Conservation (phyloP, 2,329 filamentous ascomycete species). For the Cercospora brassicicola region DNA sequence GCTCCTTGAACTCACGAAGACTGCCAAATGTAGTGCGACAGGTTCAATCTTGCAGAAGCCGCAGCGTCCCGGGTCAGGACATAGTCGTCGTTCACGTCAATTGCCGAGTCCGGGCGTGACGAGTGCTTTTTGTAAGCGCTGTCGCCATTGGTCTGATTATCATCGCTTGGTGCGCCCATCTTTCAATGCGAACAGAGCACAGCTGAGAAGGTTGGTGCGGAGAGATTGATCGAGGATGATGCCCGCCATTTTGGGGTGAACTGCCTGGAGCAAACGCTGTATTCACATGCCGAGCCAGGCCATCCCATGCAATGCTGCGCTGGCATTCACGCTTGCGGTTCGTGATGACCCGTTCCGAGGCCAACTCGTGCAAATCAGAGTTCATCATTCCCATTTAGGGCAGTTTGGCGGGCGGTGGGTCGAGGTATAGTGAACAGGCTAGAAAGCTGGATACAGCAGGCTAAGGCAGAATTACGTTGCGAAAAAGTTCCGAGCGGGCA, state of each 20-base stretch:
- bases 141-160: not conserved
- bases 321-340: constrained; percentile 11
- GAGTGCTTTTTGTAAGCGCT: constrained; percentile 5
- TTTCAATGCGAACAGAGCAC: not conserved
- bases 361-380: constrained; percentile 7
- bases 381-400: not conserved
- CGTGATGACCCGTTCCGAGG: constrained; percentile 6
- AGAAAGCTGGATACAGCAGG: constrained; percentile 5
- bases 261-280: not conserved
- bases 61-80: constrained; percentile 27
- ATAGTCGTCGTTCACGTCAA: constrained; percentile 28
- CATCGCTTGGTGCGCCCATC: constrained; percentile 8
- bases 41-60: constrained; percentile 25
- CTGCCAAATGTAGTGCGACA: constrained; percentile 31
- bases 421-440: constrained; percentile 1
- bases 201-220: not conserved
- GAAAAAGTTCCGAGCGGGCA: not conserved
- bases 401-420: constrained; percentile 2
- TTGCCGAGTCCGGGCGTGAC: constrained; percentile 23
- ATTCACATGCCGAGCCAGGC: constrained; percentile 1
- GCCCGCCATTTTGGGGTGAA: constrained; percentile 1
- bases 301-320: constrained; percentile 11
- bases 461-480: constrained; percentile 12
- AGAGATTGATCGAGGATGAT: not conserved
- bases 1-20: constrained; percentile 16